Evolutionary conservation across 2,329 filamentous ascomycete species (phyloP), one percentile per base, ranked within the genome.

Genomic region (Fusarium xylarioides): DNA sequence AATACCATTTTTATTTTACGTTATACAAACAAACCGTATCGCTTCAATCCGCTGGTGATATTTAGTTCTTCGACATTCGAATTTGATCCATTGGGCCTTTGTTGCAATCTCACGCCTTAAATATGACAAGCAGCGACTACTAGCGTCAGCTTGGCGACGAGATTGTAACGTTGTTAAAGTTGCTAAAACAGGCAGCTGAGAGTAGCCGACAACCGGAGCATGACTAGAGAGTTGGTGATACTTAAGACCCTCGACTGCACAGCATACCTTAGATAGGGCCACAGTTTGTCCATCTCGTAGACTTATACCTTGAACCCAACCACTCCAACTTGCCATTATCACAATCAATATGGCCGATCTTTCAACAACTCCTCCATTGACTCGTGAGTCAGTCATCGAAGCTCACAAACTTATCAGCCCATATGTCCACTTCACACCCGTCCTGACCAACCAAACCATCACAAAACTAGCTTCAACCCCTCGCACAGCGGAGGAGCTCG

Each of bases 381-480:
- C 90, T 23, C 91, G 93, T 50, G 83, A 85, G 57, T 95, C 93
- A 19, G 91, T 98, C 42, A 78, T 90, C 58, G 86, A 86, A 30
- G 95, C 95, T 8, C 92, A 94, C 84, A 82, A 86, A 52, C 87
- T 94, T 56, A 94, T 98, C 80, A 86, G 89, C 77, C 86, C 88
- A 2, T 89, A 93, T 83, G 89, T 98, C 80, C 94, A 98, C 85
- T 87, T 85, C 76, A 98, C 95, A 12, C 95, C 95, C 5, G 90
- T 97, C 34, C 85, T 95, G 14, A 97, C 94, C 63, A 95, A 91
- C 82, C 86, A 86, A 26, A 95, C 94, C 1, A 87, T 98, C 67
- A 90, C 92, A 76, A 81, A 79, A 18, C 85, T 98, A 69, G 95
- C 95, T 21, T 97, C 93, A 5, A 91, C 89, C 28, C 89, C 92